phyloP scores from a whole-genome alignment of 176 grass and related monocot species.

The Oryza glaberrima region DNA sequence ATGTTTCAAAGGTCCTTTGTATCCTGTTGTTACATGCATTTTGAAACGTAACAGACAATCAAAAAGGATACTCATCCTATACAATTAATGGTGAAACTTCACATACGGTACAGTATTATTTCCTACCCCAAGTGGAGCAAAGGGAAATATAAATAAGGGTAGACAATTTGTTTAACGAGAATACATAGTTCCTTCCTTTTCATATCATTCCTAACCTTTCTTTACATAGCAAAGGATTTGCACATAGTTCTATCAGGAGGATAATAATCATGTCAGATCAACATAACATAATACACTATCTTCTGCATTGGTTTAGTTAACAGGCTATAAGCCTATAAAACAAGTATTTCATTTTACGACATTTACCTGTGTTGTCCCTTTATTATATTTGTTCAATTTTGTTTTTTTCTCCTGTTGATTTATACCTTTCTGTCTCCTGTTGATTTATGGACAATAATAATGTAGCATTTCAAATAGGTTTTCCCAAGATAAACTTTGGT shows the following conservation, averaged over 20 bases:
- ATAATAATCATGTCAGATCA: slow-evolving; percentile 13
- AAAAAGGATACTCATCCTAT: slow-evolving; percentile 5
- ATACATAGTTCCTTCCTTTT: not conserved
- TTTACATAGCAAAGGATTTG: slow-evolving; percentile 6
- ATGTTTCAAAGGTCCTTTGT: slow-evolving; percentile 6
- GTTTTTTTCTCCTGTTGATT: slow-evolving; percentile 22
- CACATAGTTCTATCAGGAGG: slow-evolving; percentile 1
- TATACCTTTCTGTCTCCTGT: slow-evolving; percentile 3
- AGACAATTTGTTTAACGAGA: not conserved
- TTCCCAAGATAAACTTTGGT: slow-evolving; percentile 95
- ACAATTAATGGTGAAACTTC: not conserved
- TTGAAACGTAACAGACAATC: not conserved
- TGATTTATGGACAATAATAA: slow-evolving; percentile 35
- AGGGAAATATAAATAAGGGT: slow-evolving; percentile 20
- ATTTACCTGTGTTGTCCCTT: not conserved
- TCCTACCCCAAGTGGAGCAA: not conserved
- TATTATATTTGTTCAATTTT: slow-evolving; percentile 18
- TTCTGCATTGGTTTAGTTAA: slow-evolving; percentile 14
- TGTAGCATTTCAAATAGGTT: slow-evolving; percentile 67
- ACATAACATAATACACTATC: slow-evolving; percentile 14
- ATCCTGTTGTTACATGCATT: slow-evolving; percentile 16
- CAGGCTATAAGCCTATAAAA: slow-evolving; percentile 7
- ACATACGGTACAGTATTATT: not conserved
- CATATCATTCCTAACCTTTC: slow-evolving; percentile 6
- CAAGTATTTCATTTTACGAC: not conserved